Percentiles rank a stretch among this genome's conserved stretches.
Evolutionary conservation across 1,284 basidiomycete species (phyloP).

Genomic region (Takashimella koratensis): DNA sequence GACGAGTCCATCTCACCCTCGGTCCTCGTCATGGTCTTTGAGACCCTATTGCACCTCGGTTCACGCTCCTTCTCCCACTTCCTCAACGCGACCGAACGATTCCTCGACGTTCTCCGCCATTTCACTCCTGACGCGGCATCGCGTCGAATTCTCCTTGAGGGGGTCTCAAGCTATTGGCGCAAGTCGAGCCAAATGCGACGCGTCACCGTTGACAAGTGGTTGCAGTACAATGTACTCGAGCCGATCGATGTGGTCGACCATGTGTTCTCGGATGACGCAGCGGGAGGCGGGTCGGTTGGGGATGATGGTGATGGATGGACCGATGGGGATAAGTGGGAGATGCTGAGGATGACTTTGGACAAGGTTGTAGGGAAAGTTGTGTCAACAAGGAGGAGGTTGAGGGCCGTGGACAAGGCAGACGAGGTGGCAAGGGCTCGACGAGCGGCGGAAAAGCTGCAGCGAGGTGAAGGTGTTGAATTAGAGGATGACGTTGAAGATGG

Average conservation of each 20-base stretch:
- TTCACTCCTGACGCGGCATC: conserved; percentile 58
- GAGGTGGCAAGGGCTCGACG: conserved; percentile 73
- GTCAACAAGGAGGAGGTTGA: conserved; percentile 67
- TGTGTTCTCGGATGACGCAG: conserved; percentile 60
- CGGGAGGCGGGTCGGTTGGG: conserved; percentile 39
- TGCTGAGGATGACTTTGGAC: conserved; percentile 70
- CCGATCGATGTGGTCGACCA: conserved; percentile 85
- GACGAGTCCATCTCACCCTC: conserved; percentile 59
- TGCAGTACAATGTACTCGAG: conserved; percentile 97
- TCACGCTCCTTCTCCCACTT: conserved; percentile 96
- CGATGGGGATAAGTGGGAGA: conserved; percentile 71
- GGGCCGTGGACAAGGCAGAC: conserved; percentile 73
- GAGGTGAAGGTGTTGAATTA: conserved; percentile 38
- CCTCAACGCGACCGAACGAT: conserved; percentile 94
- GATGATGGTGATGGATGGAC: conserved; percentile 51
- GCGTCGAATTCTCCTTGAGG: conserved; percentile 61
- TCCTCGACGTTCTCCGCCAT: conserved; percentile 79
- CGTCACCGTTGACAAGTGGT: conserved; percentile 94
- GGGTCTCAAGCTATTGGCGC: conserved; percentile 73
- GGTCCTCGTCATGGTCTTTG: conserved; percentile 75
- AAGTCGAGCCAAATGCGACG: conserved; percentile 75
- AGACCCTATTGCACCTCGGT: conserved; percentile 85
- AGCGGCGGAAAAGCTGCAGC: conserved; percentile 51
- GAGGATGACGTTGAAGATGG: conserved; percentile 22
- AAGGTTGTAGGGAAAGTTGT: conserved; percentile 83